Conservation (phyloP, 345 rosid genomes). For the Pistacia vera region DNA sequence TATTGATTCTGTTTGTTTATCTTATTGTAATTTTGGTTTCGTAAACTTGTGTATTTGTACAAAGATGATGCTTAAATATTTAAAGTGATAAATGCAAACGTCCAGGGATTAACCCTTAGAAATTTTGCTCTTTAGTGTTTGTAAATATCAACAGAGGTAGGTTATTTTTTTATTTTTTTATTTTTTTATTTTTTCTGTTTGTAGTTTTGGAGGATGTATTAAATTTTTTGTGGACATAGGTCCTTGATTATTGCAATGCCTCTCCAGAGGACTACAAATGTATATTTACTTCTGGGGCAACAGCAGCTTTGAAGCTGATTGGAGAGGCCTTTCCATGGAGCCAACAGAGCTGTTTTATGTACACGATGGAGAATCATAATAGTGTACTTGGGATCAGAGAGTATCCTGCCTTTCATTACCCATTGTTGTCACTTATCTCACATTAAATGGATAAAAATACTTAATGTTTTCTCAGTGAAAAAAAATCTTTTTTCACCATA, state of each 20-base stretch:
- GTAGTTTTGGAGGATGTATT: constrained; percentile 3
- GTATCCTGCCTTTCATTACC: constrained; percentile 51
- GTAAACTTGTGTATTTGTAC: background rate
- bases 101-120: background rate
- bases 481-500: too few relatives aligned
- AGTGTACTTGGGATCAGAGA: constrained; percentile 98
- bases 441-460: too few relatives aligned
- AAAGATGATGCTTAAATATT: background rate
- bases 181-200: background rate
- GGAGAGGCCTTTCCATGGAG: constrained; percentile 98
- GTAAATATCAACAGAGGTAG: background rate
- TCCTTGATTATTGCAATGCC: constrained; percentile 87
- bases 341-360: constrained; percentile 61
- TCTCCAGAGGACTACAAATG: constrained; percentile 81
- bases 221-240: constrained; percentile 40
- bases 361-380: constrained; percentile 93
- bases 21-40: background rate
- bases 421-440: background rate
- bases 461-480: too few relatives aligned
- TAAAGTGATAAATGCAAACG: background rate
- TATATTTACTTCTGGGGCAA: constrained; percentile 95
- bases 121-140: background rate
- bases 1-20: background rate
- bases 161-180: too few relatives aligned
- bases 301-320: constrained; percentile 85